These are phyloP conservation scores for Ophiocordyceps camponoti-floridani DNA, from an alignment of 2,329 filamentous ascomycete species.

Conservation along the genomic window DNA sequence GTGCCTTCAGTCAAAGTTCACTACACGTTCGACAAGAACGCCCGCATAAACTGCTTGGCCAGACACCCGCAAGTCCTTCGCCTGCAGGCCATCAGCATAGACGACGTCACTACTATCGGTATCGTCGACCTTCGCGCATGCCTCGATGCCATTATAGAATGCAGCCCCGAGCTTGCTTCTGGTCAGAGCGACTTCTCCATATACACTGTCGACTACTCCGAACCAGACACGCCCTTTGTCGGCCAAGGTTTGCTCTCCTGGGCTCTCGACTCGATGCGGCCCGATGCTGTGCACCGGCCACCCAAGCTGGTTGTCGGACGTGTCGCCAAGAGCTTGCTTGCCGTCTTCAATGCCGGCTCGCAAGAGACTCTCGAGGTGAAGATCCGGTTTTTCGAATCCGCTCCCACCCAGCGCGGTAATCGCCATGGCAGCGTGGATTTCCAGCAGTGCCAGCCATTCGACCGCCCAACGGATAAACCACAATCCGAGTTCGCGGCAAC, in stretches of 20 bases:
- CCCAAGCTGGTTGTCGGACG: constrained; percentile 72
- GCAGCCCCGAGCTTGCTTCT: constrained; percentile 65
- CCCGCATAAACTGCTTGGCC: constrained; percentile 77
- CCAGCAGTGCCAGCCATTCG: background rate
- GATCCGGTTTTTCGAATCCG: constrained; percentile 65
- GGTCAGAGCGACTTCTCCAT: constrained; percentile 78
- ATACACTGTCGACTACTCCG: constrained; percentile 92
- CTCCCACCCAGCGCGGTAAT: constrained; percentile 27
- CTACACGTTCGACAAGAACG: constrained; percentile 85
- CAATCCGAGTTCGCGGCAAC: constrained; percentile 18
- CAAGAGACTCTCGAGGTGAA: constrained; percentile 88
- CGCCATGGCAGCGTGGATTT: constrained; percentile 8
- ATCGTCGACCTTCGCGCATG: constrained; percentile 77
- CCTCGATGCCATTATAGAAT: constrained; percentile 58
- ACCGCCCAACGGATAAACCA: constrained; percentile 4
- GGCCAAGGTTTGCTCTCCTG: constrained; percentile 91
- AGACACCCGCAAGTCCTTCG: constrained; percentile 64
- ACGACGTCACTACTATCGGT: constrained; percentile 67
- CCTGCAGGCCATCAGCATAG: constrained; percentile 64
- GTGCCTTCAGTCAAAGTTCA: constrained; percentile 66
- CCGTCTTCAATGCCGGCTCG: constrained; percentile 65
- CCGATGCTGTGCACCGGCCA: constrained; percentile 29
- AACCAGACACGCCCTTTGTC: constrained; percentile 81
- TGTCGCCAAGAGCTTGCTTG: constrained; percentile 71
- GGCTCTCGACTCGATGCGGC: constrained; percentile 36